These are phyloP conservation scores for Pulveroboletus sp. DNA, from an alignment of 768 basidiomycete species.

Conservation along the genomic window DNA sequence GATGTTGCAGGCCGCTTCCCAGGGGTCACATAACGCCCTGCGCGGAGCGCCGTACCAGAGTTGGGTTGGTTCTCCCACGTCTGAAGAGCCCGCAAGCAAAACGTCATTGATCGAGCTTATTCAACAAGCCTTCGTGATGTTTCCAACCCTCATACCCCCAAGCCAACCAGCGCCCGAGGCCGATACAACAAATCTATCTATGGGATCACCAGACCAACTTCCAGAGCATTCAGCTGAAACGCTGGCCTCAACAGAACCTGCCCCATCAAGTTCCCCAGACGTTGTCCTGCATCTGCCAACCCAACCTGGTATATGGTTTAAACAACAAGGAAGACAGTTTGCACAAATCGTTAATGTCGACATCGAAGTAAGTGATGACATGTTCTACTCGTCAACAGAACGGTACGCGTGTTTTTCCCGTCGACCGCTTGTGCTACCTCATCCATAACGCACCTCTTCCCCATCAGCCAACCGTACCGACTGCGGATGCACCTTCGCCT, in stretches of 20 bases:
- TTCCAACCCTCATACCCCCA: slow-evolving; percentile 3
- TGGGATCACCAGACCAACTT: too few species aligned
- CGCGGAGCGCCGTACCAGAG: background rate
- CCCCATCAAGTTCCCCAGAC: background rate
- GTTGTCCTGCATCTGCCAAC: slow-evolving; percentile 15
- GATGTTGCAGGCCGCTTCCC: slow-evolving; percentile 12
- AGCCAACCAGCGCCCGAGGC: background rate
- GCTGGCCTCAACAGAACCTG: background rate
- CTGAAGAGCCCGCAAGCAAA: background rate
- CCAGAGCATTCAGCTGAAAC: background rate
- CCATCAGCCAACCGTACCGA: slow-evolving; percentile 7
- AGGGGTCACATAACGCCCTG: background rate
- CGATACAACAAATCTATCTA: background rate
- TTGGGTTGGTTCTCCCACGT: slow-evolving; percentile 5
- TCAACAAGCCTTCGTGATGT: slow-evolving; percentile 3
- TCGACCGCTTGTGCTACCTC: background rate
- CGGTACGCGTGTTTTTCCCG: slow-evolving; percentile 10
- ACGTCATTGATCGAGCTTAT: slow-evolving; percentile 2
- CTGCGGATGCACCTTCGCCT: slow-evolving; percentile 20
- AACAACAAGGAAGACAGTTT: slow-evolving; percentile 13
- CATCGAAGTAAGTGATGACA: slow-evolving; percentile 17
- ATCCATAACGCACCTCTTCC: background rate
- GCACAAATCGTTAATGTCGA: slow-evolving; percentile 24
- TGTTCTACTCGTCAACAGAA: slow-evolving; percentile 19
- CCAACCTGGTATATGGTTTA: slow-evolving; percentile 27